Evolutionary conservation across 2,329 filamentous ascomycete species (phyloP), one percentile per base, ranked within the genome.

Genomic region (Xylariaceae sp.): DNA sequence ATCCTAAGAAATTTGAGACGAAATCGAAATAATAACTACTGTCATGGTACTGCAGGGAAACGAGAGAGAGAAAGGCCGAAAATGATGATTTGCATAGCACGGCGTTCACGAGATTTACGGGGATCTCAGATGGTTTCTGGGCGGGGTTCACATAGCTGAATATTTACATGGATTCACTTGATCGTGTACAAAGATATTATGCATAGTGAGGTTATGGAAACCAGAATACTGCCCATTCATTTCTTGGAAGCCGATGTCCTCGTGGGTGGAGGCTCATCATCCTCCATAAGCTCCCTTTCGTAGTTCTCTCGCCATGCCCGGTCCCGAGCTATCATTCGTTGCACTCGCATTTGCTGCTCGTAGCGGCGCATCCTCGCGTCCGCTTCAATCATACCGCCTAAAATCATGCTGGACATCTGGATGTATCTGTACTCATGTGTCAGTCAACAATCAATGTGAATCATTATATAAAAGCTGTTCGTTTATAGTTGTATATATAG

Each of bases 401-500:
- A 69, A n/a, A 90, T 87, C 90, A 93, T 93, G 58, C 86, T 87
- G n/a, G 87, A 90, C 88, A 92, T 91, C 73, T 92, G 89, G 14
- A 93, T 78, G 70, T 91, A 94, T 26, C 90, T 93, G 67, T 53
- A 34, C 31, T 11, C 19, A 16, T 31, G 21, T 11, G 41, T 60
- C 23, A 59, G 52, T 41, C 16, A 2, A 16, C 37, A 24, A 19
- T 33, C 33, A 6, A 16, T n/a, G n/a, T n/a, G n/a, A n/a, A n/a
- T n/a, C n/a, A n/a, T n/a, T n/a, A n/a, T n/a, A n/a, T n/a, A n/a
- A n/a, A n/a, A n/a, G 6, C 6, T 36, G 21, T 29, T 6, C 11
- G 4, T 28, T 23, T 7, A n/a, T 24, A 11, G 11, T 37, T 14
- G 16, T 14, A n/a, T 17, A 14, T 26, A 43, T n/a, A 26, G 9